phyloP scores from a whole-genome alignment of 2,329 filamentous ascomycete genomes.

The Hymenoscyphus occultus region DNA sequence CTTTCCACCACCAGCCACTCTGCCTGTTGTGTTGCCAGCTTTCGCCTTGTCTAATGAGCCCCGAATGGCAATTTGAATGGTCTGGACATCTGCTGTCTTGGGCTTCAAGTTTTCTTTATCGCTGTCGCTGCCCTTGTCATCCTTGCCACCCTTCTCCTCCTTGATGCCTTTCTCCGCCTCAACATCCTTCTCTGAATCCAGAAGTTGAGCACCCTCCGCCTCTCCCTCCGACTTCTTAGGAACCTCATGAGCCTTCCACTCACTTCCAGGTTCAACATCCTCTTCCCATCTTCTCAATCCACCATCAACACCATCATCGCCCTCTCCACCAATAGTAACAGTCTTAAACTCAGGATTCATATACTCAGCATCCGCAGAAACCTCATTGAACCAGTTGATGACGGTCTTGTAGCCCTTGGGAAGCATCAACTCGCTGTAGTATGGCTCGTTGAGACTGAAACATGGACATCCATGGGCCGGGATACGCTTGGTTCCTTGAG shows the following conservation, averaged over 20 bases:
- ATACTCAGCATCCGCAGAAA: slow-evolving; percentile 46
- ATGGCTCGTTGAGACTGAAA: slow-evolving; percentile 63
- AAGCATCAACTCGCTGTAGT: slow-evolving; percentile 61
- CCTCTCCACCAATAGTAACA: slow-evolving; percentile 14
- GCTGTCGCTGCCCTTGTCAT: background rate
- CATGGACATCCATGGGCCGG: slow-evolving; percentile 58
- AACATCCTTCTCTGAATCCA: background rate
- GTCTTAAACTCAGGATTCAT: slow-evolving; percentile 36
- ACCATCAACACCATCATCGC: slow-evolving; percentile 15
- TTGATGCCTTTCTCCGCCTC: background rate
- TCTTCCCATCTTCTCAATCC: slow-evolving; percentile 4
- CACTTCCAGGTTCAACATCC: background rate
- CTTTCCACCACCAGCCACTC: background rate
- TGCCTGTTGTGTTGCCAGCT: background rate
- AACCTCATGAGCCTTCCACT: background rate
- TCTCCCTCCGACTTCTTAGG: background rate
- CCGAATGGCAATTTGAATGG: background rate
- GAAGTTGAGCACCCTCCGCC: background rate
- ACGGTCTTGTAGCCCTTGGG: slow-evolving; percentile 52
- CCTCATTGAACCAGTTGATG: slow-evolving; percentile 59
- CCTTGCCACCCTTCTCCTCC: background rate
- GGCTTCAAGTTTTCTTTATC: background rate
- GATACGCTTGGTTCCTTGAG: slow-evolving; percentile 39
- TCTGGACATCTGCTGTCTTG: background rate
- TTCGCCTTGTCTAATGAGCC: background rate